Evolutionary conservation across 768 basidiomycete species (phyloP).

Genomic region (Hericium erinaceus): DNA sequence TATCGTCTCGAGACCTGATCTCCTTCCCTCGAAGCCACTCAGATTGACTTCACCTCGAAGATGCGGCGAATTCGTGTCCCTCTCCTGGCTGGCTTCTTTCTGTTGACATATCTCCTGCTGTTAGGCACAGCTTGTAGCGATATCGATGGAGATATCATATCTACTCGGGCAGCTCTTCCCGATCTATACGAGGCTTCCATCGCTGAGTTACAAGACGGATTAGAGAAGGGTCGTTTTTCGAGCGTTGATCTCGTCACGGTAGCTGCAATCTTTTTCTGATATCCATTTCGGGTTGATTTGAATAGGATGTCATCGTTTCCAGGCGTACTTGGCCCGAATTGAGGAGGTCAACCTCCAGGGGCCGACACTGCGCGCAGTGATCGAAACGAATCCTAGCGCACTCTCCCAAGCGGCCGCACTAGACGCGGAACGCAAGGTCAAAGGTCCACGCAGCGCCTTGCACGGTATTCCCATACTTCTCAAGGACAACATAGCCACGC

Average conservation of each 20-base stretch:
- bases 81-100: no score
- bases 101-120: no score
- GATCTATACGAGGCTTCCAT: conserved; percentile 34
- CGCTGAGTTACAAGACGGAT: conserved; percentile 28
- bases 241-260: conserved; percentile 35
- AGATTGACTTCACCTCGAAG: no score
- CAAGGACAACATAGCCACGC: conserved; percentile 28
- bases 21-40: no score
- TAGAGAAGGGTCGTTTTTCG: conserved; percentile 26
- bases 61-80: no score
- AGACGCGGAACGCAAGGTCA: conserved; percentile 16
- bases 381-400: conserved; percentile 31
- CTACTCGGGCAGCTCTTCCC: conserved; percentile 17
- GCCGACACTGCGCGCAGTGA: conserved; percentile 28
- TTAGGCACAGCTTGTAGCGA: no score
- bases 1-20: no score
- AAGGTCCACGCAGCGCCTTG: conserved; percentile 20
- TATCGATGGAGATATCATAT: no score
- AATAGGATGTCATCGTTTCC: background rate
- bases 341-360: conserved; percentile 34
- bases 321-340: conserved; percentile 35
- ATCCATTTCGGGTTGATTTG: background rate
- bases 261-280: background rate
- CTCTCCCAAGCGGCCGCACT: conserved; percentile 25
- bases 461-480: conserved; percentile 28